Evolutionary conservation across 2,329 filamentous ascomycete species (phyloP).

Genomic region (Sordariomycetes sp.): DNA sequence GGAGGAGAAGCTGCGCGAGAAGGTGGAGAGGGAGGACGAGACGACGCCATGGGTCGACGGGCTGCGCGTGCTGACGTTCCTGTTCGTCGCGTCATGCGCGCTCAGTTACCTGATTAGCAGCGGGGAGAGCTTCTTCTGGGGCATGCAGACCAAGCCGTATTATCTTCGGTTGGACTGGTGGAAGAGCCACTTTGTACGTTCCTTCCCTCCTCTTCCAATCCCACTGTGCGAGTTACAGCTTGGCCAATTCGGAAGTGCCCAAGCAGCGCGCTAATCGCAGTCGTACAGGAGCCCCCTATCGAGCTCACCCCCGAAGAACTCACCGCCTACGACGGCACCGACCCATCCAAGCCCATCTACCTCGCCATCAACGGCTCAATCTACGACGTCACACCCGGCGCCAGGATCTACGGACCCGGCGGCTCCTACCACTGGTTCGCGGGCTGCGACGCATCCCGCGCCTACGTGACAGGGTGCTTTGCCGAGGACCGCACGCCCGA

Average conservation of each 20-base stretch:
- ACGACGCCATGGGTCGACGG: slow-evolving; percentile 47
- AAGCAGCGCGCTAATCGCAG: slow-evolving; percentile 10
- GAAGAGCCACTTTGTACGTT: slow-evolving; percentile 45
- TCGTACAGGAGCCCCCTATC: slow-evolving; percentile 42
- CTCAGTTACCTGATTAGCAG: slow-evolving; percentile 66
- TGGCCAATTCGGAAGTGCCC: neutral
- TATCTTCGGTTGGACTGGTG: slow-evolving; percentile 46
- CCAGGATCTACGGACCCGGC: slow-evolving; percentile 65
- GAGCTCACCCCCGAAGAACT: slow-evolving; percentile 67
- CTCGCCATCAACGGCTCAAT: slow-evolving; percentile 80
- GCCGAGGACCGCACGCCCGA: slow-evolving; percentile 72
- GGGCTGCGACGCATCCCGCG: slow-evolving; percentile 73
- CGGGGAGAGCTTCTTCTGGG: slow-evolving; percentile 59
- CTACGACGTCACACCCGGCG: slow-evolving; percentile 65
- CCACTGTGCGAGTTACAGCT: neutral
- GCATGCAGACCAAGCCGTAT: slow-evolving; percentile 43
- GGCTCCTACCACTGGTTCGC: slow-evolving; percentile 81
- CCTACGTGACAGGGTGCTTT: slow-evolving; percentile 91
- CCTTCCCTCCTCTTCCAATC: neutral
- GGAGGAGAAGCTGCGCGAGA: slow-evolving; percentile 10
- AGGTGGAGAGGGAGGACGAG: slow-evolving; percentile 48
- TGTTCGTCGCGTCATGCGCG: slow-evolving; percentile 51
- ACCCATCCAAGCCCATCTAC: slow-evolving; percentile 68
- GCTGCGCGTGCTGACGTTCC: slow-evolving; percentile 53
- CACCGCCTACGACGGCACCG: slow-evolving; percentile 60